Evolutionary conservation across 257 asterid species (phyloP).

Genomic region (Sherardia arvensis): DNA sequence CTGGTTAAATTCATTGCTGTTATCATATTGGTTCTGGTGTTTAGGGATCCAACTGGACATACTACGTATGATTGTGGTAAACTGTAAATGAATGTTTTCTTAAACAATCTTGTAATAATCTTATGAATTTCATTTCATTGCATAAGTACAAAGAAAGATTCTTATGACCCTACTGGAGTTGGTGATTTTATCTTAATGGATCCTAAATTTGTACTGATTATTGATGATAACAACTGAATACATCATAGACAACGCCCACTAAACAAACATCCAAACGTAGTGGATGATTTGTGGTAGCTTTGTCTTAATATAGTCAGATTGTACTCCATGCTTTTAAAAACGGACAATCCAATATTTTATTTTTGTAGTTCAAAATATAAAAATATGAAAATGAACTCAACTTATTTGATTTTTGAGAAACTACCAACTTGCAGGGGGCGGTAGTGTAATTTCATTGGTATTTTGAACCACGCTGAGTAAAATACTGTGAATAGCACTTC

Average conservation of each 20-base stretch:
- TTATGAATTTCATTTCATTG: background rate
- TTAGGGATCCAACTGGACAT: slow-evolving; percentile 4
- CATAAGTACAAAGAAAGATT: background rate
- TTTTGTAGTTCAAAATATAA: too few species aligned
- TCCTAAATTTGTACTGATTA: too few species aligned
- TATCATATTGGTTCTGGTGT: background rate
- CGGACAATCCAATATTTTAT: too few species aligned
- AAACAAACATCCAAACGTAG: background rate
- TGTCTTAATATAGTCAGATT: background rate
- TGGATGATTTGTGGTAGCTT: background rate
- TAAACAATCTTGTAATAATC: background rate
- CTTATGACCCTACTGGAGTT: background rate
- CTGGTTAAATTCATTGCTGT: background rate
- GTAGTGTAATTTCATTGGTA: too few species aligned
- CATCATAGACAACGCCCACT: background rate
- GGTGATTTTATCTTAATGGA: background rate
- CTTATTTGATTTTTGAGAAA: too few species aligned
- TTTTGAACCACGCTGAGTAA: too few species aligned
- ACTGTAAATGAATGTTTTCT: background rate
- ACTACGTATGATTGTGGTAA: slow-evolving; percentile 2
- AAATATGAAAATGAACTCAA: too few species aligned
- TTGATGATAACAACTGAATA: background rate
- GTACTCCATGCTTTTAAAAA: too few species aligned
- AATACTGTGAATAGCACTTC: too few species aligned
- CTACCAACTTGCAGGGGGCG: too few species aligned